Base-by-base conservation (phyloP, 2,329 filamentous ascomycete species). In the Metarhizium brunneum region DNA sequence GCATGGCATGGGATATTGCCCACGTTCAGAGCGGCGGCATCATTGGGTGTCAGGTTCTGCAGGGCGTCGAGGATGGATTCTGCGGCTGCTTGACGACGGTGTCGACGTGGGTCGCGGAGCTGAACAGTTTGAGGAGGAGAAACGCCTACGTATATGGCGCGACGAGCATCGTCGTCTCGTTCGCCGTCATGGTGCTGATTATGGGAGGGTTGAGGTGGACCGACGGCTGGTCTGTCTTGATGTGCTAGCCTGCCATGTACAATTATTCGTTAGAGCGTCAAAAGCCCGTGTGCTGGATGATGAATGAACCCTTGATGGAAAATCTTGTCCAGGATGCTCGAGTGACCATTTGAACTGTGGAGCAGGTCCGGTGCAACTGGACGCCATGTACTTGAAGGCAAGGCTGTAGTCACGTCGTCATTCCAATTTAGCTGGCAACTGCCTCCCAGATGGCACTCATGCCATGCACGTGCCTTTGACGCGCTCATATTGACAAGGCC, bases 181-280 rank as follows among this genome's bases (percentile, higher is more conserved):
- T 90, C 56, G 76, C 74, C 11, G 61, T 86, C 11, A 69, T 88
- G 76, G 76, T 91, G 29, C 74, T 82, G 1, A 78, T 92, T 18
- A 89, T 92, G 84, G 90, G 90, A 0, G 84, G 85, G 57, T 70
- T 92, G 64, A 73, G 80, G 57, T 95, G 89, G 90, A 85, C 77
- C 32, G 68, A 74, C 6, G 84, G 81, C 1, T 85, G 84, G 62
- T 68, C 65, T 16, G 60, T 60, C 2, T 54, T 79, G 55, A 51
- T 65, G 8, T 81, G 78, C 58, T 55, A 49, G 7, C 50, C 25
- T 25, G 25, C 20, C n/a, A 6, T 42, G 40, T 42, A 16, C 8
- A 42, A 13, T 6, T 42, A 3, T 8, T 35, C 7, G 6, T 11
- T 7, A 35, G 32, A 35, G 32, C 32, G 32, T 35, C 32, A 35